Base-by-base conservation (phyloP, 306 rosid genomes). In the Prunus persica region DNA sequence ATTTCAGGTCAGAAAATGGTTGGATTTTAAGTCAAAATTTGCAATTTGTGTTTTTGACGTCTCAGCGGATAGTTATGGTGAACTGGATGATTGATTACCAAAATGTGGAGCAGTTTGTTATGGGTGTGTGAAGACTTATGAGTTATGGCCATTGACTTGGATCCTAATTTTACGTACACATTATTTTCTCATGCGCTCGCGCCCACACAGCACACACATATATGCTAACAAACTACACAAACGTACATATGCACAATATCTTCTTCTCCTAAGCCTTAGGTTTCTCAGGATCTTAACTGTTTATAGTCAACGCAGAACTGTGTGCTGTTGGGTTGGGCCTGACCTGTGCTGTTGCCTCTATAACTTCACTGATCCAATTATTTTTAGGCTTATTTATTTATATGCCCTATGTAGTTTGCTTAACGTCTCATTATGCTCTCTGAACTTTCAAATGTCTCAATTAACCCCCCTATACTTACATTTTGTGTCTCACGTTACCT, bases 71-170 rank as follows among this genome's bases (percentile, higher is more conserved):
- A 28, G 12, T 27, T 27, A 27, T 2, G 66, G 20, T 62, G 66
- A 16, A 24, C 14, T 28, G 10, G 11, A 27, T 28, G 43, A 62
- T 15, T 62, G 20, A 2, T 15, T 16, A 0, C 20, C 3, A 34
- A 62, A 62, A 62, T 62, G 41, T 15, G 43, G 19, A 62, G 20
- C 67, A 62, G 67, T 3, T 62, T 62, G 67, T 62, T 62, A 62
- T 62, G 67, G 43, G 20, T 56, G 67, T 62, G 67, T 62, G 67
- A 62, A 13, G 67, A 15, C 67, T 62, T 14, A n/a, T 6, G 43
- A 28, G 67, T 62, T 28, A 14, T 62, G 20, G 7, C n/a, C 41
- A 25, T 16, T 62, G 67, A 62, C 43, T 28, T 62, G n/a, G 43
- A 62, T 62, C 34, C 43, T 62, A 62, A 27, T 18, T 62, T 62